Evolutionary conservation across 2,329 filamentous ascomycete genomes (phyloP), one percentile per base, ranked within the genome.

Genomic region (Endoconidiophora polonica): DNA sequence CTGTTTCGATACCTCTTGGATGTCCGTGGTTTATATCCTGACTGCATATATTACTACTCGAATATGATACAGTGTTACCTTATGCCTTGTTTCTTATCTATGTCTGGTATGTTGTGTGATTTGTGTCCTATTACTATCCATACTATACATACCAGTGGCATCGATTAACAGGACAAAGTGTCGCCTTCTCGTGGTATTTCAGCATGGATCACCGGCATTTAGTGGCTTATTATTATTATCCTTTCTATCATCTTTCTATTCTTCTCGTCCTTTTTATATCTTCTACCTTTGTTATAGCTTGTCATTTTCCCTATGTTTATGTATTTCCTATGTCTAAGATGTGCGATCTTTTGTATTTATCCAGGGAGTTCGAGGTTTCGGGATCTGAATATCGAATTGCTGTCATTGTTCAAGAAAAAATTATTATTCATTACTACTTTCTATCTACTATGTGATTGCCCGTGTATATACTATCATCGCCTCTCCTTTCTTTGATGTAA

Each of bases 1-100:
- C 41, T 48, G 50, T 38, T 52, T 52, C 46, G 46, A 49, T 49
- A 49, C 46, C 46, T 52, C 18, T 46, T 49, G 46, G 45, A 49
- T 49, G 46, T 29, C 29, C 36, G 23, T 52, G 46, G 50, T 44
- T 49, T 42, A 52, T 52, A 49, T 52, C 37, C 46, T 52, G 41
- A 40, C 42, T 40, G 50, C 46, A 52, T 49, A 46, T 52, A 49
- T 48, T 24, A 49, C 38, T 43, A 49, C 42, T 44, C 41, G 42
- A 52, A 52, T 49, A 49, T 52, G 42, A 50, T 46, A 18, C 40
- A n/a, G 42, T 24, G 23, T 50, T 33, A 16, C 44, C 20, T 37
- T 12, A 33, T 33, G 29, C 29, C 12, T 33, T 12, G 29, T 33
- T 3, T 18, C 40, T 45, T 45, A 24, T 18, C 18, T 29, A 14